phyloP scores from a whole-genome alignment of 805 yeast species.

The Phaffomyces thermotolerans region DNA sequence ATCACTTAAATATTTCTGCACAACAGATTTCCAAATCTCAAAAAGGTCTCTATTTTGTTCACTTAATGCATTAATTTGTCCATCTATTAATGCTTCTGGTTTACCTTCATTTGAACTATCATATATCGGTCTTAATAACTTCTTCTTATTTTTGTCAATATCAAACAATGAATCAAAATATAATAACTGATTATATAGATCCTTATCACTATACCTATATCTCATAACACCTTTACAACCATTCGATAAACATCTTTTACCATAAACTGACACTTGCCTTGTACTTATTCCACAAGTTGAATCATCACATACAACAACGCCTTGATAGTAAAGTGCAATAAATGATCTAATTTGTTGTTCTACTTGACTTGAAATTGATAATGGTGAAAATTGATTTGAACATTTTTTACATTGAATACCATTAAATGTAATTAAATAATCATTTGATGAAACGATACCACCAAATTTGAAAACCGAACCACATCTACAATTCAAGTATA shows the following conservation, averaged over 20 bases:
- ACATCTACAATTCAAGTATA: conserved; percentile 58
- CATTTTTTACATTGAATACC: conserved; percentile 73
- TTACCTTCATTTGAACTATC: conserved; percentile 27
- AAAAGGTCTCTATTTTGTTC: conserved; percentile 72
- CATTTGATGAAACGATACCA: conserved; percentile 61
- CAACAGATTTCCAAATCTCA: conserved; percentile 45
- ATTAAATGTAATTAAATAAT: conserved; percentile 51
- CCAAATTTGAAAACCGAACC: conserved; percentile 55
- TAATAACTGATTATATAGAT: conserved; percentile 76
- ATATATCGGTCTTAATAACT: conserved; percentile 47
- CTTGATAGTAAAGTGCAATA: conserved; percentile 75
- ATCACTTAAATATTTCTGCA: conserved; percentile 64
- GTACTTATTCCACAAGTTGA: conserved; percentile 72
- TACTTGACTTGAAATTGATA: conserved; percentile 62
- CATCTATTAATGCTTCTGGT: conserved; percentile 30
- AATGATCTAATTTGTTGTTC: conserved; percentile 65
- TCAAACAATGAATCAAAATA: conserved; percentile 78
- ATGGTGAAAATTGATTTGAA: conserved; percentile 38
- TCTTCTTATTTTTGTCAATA: conserved; percentile 63
- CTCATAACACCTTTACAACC: conserved; percentile 72
- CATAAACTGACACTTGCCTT: conserved; percentile 83
- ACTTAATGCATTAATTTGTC: conserved; percentile 63
- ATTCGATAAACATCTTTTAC: conserved; percentile 66
- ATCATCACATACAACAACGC: conserved; percentile 83
- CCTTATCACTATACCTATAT: conserved; percentile 69